Evolutionary conservation across 345 rosid species (phyloP).

Genomic region (Abelmoschus esculentus): DNA sequence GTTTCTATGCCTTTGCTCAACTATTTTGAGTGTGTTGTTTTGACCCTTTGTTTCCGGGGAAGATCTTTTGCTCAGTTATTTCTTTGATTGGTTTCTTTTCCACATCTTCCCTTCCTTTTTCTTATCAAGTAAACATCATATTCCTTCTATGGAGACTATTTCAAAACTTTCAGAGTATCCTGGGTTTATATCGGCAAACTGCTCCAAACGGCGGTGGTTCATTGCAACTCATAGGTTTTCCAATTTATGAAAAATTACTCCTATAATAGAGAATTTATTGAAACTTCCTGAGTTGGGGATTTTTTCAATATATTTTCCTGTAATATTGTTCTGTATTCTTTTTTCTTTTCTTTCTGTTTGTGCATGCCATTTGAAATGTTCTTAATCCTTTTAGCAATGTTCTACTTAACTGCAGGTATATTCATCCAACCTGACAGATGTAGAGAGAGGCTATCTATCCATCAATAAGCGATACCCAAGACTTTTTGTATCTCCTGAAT

Average conservation of each 20-base stretch:
- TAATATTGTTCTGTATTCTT: background rate
- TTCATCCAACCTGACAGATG: conserved; percentile 53
- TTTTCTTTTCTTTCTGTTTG: background rate
- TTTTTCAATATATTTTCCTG: background rate
- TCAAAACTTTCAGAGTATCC: conserved; percentile 12
- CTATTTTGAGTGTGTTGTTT: background rate
- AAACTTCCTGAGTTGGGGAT: background rate
- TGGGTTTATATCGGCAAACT: background rate
- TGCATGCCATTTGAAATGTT: conserved; percentile 5
- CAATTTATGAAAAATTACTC: conserved; percentile 5
- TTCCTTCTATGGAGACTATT: background rate
- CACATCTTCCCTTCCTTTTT: background rate
- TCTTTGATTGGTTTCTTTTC: background rate
- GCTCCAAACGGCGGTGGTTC: conserved; percentile 5
- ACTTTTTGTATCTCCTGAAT: conserved; percentile 58
- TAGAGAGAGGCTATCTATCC: conserved; percentile 73
- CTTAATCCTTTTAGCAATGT: background rate
- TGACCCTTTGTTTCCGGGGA: background rate
- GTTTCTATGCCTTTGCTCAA: background rate
- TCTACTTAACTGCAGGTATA: conserved; percentile 49
- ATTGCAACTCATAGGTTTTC: conserved; percentile 2
- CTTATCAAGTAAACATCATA: background rate
- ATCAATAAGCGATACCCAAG: conserved; percentile 71
- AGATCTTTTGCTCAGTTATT: background rate
- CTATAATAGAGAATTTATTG: background rate